Evolutionary conservation across 1,139 yeast species (phyloP), one percentile per base, ranked within the genome.

Genomic region (Meyerozyma elateridarum): DNA sequence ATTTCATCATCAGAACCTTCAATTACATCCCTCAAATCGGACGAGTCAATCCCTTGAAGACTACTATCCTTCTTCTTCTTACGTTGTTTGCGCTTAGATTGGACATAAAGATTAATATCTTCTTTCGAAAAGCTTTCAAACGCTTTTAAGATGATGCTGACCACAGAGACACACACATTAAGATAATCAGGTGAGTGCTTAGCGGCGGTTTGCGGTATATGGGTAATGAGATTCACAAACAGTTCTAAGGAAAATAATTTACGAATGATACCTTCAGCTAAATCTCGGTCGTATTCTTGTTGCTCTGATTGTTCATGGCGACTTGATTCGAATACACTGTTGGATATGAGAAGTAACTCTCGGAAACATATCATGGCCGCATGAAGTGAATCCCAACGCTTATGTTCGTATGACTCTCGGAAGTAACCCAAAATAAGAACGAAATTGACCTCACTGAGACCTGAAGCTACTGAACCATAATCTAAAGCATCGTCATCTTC

Each of bases 331-430:
- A 73, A 71, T 56, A 81, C 68, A 1, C 70, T 59, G 25, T 68
- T 62, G 2, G 85, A 65, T 2, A 81, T 66, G 11, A 68, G 52
- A 5, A 91, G 54, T 25, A 88, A 57, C 41, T 85, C 85, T 25
- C 72, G 71, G 48, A 85, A 76, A 37, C 88, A 75, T 25, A 76
- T 64, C 73, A 85, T 72, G 1, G 82, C 76, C 1, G 88, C 85
- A 44, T 84, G 89, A 2, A 82, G 66, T 1, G 79, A 66, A 33
- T 71, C 65, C 76, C 79, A 76, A 27, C 64, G 56, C 49, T 57
- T 67, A 4, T 70, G 61, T 12, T 72, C 76, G 34, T 54, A 60
- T 7, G 82, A 70, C 15, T 67, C 70, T 25, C 81, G 60, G 51
- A 87, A 59, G 38, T 74, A 64, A 13, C 74, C 70, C 29, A 78